Evolutionary conservation across 2,329 filamentous ascomycete genomes (phyloP), one percentile per base, ranked within the genome.

Genomic region (Ophiostoma ulmi): DNA sequence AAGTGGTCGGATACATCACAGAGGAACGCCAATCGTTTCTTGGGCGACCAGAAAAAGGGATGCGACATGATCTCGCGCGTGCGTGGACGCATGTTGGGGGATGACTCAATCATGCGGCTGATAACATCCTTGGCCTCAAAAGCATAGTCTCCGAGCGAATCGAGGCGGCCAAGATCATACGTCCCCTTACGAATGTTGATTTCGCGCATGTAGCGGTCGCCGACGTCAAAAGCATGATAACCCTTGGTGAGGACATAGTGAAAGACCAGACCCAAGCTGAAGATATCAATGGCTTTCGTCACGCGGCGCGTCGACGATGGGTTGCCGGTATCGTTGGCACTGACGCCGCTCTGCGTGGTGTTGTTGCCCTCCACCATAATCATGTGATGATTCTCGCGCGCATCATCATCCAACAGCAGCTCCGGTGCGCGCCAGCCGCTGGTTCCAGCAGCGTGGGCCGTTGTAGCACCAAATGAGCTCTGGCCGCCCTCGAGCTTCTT

Each of bases 161-260:
- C 88, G 7, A 97, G 84, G 35, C 86, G 87, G 65, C 86, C 83
- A 41, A 97, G 84, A 76, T 90, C 90, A 78, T 90, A 91, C 71
- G 90, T 89, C 74, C 92, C 92, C 78, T 97, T 96, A 76, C 97
- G 93, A 76, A 99, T 98, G 79, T 99, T 98, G 76, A 96, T 91
- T 80, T 99, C 95, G 69, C 95, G 89, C 88, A 97, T 96, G 83
- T 95, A 98, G 68, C 93, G 89, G 77, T 95, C 93, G 70, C 95
- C 94, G 73, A 93, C 94, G 78, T 97, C 94, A 76, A 96, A 99
- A 0, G 95, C 95, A 79, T 99, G 95, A 1, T 86, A 88, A 20
- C 95, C 95, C 73, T 93, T 91, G 1, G 94, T 97, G 72, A 99
- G 85, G n/a, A 98, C 94, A 78, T 97, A 99, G 81, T 94, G 98